Conservation (phyloP, 257 asterid genomes). For the Lantana camara region DNA sequence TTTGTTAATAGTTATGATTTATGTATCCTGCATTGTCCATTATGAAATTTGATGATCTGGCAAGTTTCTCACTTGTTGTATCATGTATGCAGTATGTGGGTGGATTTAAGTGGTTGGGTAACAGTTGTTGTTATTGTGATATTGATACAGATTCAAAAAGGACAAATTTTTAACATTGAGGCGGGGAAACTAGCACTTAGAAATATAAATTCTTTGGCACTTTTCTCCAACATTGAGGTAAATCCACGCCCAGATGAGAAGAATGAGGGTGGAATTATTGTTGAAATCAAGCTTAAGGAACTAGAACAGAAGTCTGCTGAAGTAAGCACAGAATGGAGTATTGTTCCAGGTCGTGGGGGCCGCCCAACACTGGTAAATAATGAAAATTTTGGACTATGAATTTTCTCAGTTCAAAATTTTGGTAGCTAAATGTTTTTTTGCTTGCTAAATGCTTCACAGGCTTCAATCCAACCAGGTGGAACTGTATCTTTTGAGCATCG, state of each 20-base stretch:
- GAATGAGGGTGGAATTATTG: slow-evolving; percentile 93
- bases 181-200: slow-evolving; percentile 96
- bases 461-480: slow-evolving; percentile 99
- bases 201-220: slow-evolving; percentile 82
- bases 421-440: slow-evolving; percentile 28
- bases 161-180: slow-evolving; percentile 87
- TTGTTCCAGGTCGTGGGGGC: slow-evolving; percentile 97
- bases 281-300: slow-evolving; percentile 92
- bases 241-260: slow-evolving; percentile 97
- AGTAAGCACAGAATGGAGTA: slow-evolving; percentile 98
- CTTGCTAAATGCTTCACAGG: slow-evolving; percentile 54
- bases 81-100: neutral
- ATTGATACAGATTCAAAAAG: slow-evolving; percentile 76
- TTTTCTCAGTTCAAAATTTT: slow-evolving; percentile 18
- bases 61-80: slow-evolving; percentile 8
- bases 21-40: slow-evolving; percentile 1
- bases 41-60: neutral
- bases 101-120: neutral
- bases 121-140: slow-evolving; percentile 11
- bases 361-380: slow-evolving; percentile 85
- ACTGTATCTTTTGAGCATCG: slow-evolving; percentile 98
- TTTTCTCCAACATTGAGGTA: slow-evolving; percentile 95
- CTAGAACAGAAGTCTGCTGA: slow-evolving; percentile 97
- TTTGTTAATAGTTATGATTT: slow-evolving; percentile 4
- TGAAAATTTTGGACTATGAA: neutral